Evolutionary conservation across 331 rosid species (phyloP), one percentile per base, ranked within the genome.

Genomic region (Cydonia oblonga): DNA sequence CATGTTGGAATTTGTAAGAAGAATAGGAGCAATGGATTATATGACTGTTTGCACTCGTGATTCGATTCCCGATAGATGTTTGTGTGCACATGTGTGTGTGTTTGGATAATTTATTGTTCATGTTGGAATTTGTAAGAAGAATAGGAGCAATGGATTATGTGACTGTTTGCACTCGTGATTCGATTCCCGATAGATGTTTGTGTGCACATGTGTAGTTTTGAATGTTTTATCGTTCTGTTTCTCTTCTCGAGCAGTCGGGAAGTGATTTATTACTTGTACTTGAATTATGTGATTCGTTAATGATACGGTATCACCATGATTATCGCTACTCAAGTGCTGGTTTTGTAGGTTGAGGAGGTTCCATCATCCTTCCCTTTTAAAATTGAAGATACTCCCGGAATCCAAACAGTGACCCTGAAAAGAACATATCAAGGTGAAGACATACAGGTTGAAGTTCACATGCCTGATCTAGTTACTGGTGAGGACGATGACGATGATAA

Each of bases 391-490:
- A 79, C 63, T 69, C 88, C 84, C 5, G 96, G 96, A 24, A 64
- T 76, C 30, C 97, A 89, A 44, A 77, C 79, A 18, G 65, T 91
- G 79, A 89, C 68, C 19, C 90, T 93, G 71, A 85, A 82, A 46
- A 85, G 97, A 76, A 84, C 76, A 15, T 88, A 91, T 73, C 86
- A 89, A 74, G 96, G 77, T 58, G 98, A 93, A 82, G 86, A 80
- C 25, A 89, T 93, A 33, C 81, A 69, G 42, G 97, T 93, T 52
- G 92, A 87, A 76, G 96, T 93, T 85, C 91, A 89, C 76, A 93
- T 89, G 98, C 92, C 96, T 71, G 88, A 86, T 86, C 78, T 93
- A 58, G 89, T 93, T 25, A 82, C 96, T 0, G 98, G 96, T 7
- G 92, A 84, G 56, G 70, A 67, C 5, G 65, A 76, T 7, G 71